Conservation (phyloP, 257 asterid genomes). For the Rubia yunnanensis region DNA sequence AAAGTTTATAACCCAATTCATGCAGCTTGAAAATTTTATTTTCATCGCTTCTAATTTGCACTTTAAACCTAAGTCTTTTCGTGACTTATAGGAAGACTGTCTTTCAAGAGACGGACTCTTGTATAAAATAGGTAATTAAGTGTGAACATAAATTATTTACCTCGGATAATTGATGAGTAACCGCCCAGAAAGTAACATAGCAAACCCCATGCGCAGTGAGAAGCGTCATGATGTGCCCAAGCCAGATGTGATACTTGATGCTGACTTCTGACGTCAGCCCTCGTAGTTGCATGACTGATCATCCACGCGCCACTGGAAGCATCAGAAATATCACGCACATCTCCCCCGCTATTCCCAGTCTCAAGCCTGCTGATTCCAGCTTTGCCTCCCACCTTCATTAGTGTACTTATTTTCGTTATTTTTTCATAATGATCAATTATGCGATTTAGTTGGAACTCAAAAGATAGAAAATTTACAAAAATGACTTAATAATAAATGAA, state of each 20-base stretch:
- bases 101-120: no score
- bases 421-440: not conserved
- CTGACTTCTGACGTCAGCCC: constrained; percentile 80
- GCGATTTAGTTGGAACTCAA: not conserved
- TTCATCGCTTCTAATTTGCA: no score
- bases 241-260: constrained; percentile 82
- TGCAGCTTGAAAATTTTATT: no score
- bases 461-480: no score
- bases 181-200: constrained; percentile 48
- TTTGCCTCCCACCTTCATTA: constrained; percentile 58
- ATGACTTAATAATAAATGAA: no score
- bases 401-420: no score
- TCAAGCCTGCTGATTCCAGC: constrained; percentile 39
- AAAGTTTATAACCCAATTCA: no score
- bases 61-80: no score
- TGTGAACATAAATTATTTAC: constrained; percentile 16
- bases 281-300: constrained; percentile 50
- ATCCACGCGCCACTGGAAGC: constrained; percentile 82
- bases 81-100: no score
- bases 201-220: constrained; percentile 67
- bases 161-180: constrained; percentile 42
- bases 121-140: no score
- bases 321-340: constrained; percentile 49
- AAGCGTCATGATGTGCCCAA: constrained; percentile 65
- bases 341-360: constrained; percentile 66